Evolutionary conservation across 352 stramenopile genomes (phyloP), one percentile per base, ranked within the genome.

Genomic region (Globisporangium echinulatum): DNA sequence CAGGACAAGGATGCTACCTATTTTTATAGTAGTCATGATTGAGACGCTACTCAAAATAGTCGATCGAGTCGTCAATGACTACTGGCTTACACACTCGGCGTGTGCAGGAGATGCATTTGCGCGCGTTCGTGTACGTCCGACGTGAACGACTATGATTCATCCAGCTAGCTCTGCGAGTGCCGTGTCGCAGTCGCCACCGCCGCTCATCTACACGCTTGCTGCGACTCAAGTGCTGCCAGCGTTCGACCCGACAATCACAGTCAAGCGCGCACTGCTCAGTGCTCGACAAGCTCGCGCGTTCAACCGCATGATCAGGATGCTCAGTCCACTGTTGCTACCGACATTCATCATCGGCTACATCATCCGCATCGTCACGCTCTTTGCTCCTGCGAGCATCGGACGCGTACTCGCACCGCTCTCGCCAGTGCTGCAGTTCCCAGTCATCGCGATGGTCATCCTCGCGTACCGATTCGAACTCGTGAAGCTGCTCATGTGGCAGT

Each of bases 391-490:
- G 14, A 37, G n/a, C 1, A 10, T 54, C 37, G 53, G 53, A 2
- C 52, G 54, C 7, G 36, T 44, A 39, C 53, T 65, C 17, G 59
- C 59, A 14, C 46, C 54, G 5, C 54, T 65, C 15, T 60, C 52
- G 6, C 40, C 46, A 13, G 8, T 61, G 7, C 25, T 61, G 9
- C 52, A 65, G 47, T 40, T 65, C 0, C 59, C 59, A 0, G 52
- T 48, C 17, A 43, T 40, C 13, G 8, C 48, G 10, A 47, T 59
- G 15, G 53, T 60, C 14, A 46, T 61, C 5, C 19, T 54, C 19
- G 33, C 46, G 37, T 56, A 44, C 53, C 59, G 59, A 19, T 51
- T 47, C 59, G 59, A 65, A 7, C 47, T 61, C 39, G 46, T 61
- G 10, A 39, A 19, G 47, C 39, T 65, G 4, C 59, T 65, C 14